Percentiles rank a stretch among this genome's conserved stretches.
phyloP scores from a whole-genome alignment of 208 protist genomes.

The Leishmania tropica region DNA sequence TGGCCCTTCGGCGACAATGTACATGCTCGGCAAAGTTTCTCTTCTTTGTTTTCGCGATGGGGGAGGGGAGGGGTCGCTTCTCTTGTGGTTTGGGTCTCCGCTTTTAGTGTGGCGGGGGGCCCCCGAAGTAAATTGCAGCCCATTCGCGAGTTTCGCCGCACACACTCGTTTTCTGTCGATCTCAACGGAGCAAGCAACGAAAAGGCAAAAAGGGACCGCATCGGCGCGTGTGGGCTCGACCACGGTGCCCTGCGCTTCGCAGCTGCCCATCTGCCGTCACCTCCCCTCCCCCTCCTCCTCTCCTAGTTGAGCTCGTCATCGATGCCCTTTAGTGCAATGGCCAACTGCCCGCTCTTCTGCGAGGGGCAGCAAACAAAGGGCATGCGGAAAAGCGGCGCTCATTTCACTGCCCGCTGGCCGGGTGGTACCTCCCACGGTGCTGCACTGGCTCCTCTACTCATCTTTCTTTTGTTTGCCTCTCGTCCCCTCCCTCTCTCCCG shows the following conservation, averaged over 20 bases:
- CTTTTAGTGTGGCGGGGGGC: too few species aligned
- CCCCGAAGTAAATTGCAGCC: too few species aligned
- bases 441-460: background rate
- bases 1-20: background rate
- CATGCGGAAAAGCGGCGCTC: background rate
- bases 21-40: too few species aligned
- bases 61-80: too few species aligned
- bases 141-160: too few species aligned
- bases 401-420: background rate
- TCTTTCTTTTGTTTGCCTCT: background rate
- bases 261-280: background rate
- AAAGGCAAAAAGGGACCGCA: background rate
- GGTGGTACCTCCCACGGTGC: background rate
- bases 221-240: too few species aligned
- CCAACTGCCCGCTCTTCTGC: too few species aligned
- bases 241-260: background rate
- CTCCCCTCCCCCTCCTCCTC: too few species aligned
- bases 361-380: background rate
- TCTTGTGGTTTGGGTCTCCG: too few species aligned
- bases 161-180: too few species aligned
- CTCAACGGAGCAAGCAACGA: background rate
- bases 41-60: too few species aligned
- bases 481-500: background rate
- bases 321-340: background rate
- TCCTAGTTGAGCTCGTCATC: background rate